Evolutionary conservation across 129 eudicot genomes (phyloP), one percentile per base, ranked within the genome.

Genomic region (Heracleum sosnowskyi): DNA sequence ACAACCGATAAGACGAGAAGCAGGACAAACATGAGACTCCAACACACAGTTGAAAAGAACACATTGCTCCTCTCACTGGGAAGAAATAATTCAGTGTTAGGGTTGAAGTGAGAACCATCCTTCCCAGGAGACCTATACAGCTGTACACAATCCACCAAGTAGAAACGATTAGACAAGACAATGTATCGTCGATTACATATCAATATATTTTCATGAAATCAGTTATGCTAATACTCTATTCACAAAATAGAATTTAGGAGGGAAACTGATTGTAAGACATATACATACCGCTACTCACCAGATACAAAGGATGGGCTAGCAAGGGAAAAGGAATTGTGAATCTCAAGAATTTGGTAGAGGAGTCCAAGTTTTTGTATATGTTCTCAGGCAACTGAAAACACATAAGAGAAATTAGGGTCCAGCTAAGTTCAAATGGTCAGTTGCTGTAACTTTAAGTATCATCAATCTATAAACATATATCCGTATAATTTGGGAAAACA

Each of bases 91-190:
- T 84, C 85, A 72, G 89, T 91, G 77, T 89, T 82, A 0, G 97
- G 93, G 70, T 91, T 84, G 83, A 89, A 91, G 73, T 91, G 97
- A 11, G 97, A 91, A 18, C 73, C 73, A 16, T 68, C 35, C 42
- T 68, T 68, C 16, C 73, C 73, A 7, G 73, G 73, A 68, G 73
- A 68, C 40, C 73, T 68, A 15, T 68, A 68, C 73, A 68, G 1
- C 73, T 68, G 70, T 63, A 68, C 15, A 4, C 40, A 68, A 68
- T 33, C 24, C 73, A 68, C 7, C 40, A 33, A 15, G 73, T 29
- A 33, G 41, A 68, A 33, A 33, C 35, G 5, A 6, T 34, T 2
- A 34, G n/a, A 29, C 73, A 15, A 10, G 16, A 16, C 7, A 16
- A 64, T 1, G 18, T 0, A 26, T 11, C 6, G 2, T 31, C 33